Base-by-base conservation (phyloP, 148 eudicot species). In the Fagopyrum homotropicum region DNA sequence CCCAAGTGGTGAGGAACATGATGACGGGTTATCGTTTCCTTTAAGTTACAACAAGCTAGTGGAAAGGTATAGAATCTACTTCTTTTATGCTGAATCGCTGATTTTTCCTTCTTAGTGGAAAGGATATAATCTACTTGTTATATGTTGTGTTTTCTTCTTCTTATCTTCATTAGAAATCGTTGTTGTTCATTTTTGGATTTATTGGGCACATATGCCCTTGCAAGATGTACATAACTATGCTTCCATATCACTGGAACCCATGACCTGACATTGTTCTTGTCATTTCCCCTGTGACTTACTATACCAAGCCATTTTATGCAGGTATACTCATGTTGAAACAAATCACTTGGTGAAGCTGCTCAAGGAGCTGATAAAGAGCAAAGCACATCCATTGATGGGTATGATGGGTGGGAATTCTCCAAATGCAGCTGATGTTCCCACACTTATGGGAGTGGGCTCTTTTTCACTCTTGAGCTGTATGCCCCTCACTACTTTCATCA, bases 281-380 rank as follows among this genome's bases (percentile, higher is more conserved):
- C n/a, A 35, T 73, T 43, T 14, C 12, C 35, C 16, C 40, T 9
- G 22, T 55, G 48, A 45, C 45, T 50, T 4, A 4, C 5, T 79
- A 11, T 48, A n/a, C 57, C 2, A 73, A 49, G 29, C 64, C 49
- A 73, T 35, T 80, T 77, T 81, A 7, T 75, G 46, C 81, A 95
- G 98, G 89, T 87, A 88, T 84, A 86, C 96, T 76, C 89, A 90
- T 81, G 81, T 92, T 59, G 93, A 80, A 81, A 95, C 88, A 83
- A 89, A 90, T 85, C 97, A 95, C 80, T 85, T 95, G 80, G 82
- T 95, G 72, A 90, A 86, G 94, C 97, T 95, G 83, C 80, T 95
- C 83, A 92, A 89, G 84, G 91, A 90, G 81, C 81, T 95, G 68
- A 76, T 92, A 71, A 79, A 84, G 47, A 83, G 78, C 63, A 80